Evolutionary conservation across 1,284 basidiomycete genomes (phyloP).

Genomic region (Apiotrichum akiyoshidainum): DNA sequence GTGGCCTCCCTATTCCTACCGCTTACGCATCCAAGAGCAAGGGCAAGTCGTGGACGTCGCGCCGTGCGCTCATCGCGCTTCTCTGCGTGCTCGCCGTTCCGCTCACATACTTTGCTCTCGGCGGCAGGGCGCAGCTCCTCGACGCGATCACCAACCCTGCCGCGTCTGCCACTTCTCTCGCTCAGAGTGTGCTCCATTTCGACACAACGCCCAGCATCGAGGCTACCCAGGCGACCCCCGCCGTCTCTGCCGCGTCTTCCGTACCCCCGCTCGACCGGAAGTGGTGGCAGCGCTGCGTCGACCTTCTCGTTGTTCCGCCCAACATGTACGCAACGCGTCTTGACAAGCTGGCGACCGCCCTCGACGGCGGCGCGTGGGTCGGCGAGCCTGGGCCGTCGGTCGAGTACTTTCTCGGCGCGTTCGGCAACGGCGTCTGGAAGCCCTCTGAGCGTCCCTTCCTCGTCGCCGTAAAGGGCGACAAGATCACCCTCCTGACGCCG

Average conservation of each 20-base stretch:
- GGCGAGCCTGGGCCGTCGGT: constrained; percentile 71
- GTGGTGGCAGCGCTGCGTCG: constrained; percentile 14
- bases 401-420: constrained; percentile 68
- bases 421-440: constrained; percentile 58
- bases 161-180: neutral
- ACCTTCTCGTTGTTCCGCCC: constrained; percentile 14
- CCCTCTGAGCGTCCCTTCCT: constrained; percentile 75
- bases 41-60: neutral
- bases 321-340: constrained; percentile 20
- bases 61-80: neutral
- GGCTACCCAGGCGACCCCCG: neutral
- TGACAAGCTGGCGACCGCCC: constrained; percentile 12
- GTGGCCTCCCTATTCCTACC: neutral
- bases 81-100: neutral
- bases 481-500: constrained; percentile 66
- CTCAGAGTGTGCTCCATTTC: too few species aligned
- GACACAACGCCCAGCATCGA: too few species aligned
- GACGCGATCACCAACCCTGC: neutral
- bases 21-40: neutral
- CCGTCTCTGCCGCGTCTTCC: neutral
- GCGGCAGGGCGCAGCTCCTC: neutral
- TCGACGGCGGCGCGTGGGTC: constrained; percentile 47
- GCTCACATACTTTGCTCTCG: neutral
- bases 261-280: neutral
- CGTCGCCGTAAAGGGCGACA: constrained; percentile 56